A percentile compares a stretch with the other conserved stretches of the same genome.
Evolutionary conservation across 176 grass and related monocot species (phyloP).

Genomic region (Rhynchospora pubera): DNA sequence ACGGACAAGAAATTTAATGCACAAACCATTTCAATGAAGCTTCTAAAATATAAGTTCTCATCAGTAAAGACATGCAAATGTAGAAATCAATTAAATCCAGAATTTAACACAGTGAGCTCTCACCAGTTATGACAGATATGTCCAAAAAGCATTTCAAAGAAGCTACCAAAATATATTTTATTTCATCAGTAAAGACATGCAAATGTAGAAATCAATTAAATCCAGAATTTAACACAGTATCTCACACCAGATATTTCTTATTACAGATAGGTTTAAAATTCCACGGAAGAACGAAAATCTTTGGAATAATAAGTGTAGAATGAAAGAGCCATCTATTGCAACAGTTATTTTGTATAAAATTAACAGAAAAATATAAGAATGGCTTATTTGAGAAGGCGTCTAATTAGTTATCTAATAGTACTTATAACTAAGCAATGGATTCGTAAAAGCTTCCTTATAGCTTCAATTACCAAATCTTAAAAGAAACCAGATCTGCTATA

Average conservation of each 20-base stretch:
- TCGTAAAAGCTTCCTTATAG: neutral
- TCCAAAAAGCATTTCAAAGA: neutral
- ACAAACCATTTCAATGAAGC: neutral
- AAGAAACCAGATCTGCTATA: neutral
- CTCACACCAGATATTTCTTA: too few relatives aligned
- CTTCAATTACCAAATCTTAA: neutral
- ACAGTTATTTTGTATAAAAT: neutral
- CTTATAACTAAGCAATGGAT: neutral
- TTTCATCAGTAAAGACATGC: neutral
- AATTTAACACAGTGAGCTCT: neutral
- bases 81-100: neutral
- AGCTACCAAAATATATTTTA: neutral
- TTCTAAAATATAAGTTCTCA: neutral
- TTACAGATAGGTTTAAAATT: too few relatives aligned
- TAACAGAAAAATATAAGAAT: neutral
- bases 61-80: neutral
- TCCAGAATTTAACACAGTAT: neutral
- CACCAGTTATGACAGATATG: neutral
- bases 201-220: neutral
- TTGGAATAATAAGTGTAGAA: neutral
- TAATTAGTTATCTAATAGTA: neutral
- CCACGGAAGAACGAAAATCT: too few relatives aligned
- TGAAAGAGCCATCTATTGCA: neutral
- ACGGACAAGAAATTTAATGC: slow-evolving; percentile 3
- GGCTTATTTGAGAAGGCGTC: neutral